These are phyloP conservation scores for Trypanosomatidae sp. DNA, from an alignment of 208 protist species.

Conservation along the genomic window DNA sequence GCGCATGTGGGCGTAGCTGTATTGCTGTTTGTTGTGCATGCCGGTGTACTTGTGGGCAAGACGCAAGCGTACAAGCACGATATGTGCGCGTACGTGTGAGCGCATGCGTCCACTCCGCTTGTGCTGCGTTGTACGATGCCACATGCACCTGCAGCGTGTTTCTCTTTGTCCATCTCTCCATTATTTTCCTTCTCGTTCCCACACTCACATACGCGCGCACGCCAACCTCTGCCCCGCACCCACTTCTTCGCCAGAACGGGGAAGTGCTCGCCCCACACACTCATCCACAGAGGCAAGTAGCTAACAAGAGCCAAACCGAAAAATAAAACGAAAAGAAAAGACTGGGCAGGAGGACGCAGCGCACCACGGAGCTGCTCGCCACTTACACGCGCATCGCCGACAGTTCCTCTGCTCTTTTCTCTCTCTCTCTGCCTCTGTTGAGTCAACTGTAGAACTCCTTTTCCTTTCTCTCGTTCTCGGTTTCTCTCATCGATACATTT, in stretches of 20 bases:
- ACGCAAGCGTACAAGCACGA: background rate
- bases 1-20: background rate
- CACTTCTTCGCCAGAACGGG: background rate
- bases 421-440: background rate
- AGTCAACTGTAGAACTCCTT: background rate
- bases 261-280: too few species aligned
- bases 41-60: background rate
- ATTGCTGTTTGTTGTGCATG: background rate
- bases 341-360: background rate
- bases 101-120: background rate
- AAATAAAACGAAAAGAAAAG: background rate
- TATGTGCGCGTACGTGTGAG: background rate
- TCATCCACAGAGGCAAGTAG: background rate
- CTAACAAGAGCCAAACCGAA: background rate
- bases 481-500: background rate
- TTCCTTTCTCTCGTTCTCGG: background rate
- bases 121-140: background rate
- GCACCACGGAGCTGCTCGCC: background rate
- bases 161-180: background rate
- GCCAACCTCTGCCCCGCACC: background rate
- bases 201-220: background rate
- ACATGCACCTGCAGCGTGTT: background rate
- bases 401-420: background rate
- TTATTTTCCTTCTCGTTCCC: background rate
- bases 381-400: background rate